Conservation (phyloP, 768 basidiomycete species). For the Multifurca ochricompacta region DNA sequence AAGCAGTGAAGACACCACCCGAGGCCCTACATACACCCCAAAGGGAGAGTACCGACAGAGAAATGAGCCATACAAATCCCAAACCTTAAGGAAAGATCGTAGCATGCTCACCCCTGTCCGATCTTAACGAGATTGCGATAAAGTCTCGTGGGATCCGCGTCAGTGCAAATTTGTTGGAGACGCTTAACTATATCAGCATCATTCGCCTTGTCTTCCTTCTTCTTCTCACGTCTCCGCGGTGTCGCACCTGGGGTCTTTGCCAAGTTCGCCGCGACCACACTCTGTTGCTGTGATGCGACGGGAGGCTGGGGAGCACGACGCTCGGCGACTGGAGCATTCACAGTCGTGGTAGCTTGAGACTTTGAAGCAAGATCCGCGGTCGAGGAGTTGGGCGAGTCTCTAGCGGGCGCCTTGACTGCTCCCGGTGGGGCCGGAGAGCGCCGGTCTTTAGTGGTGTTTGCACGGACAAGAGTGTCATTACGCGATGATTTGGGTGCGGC, state of each 20-base stretch:
- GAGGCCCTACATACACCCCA: slow-evolving; percentile 55
- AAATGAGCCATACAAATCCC: slow-evolving; percentile 7
- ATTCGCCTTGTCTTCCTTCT: slow-evolving; percentile 67
- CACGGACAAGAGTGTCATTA: slow-evolving; percentile 40
- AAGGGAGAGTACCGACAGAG: slow-evolving; percentile 5
- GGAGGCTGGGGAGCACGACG: slow-evolving; percentile 31
- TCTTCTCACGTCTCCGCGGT: slow-evolving; percentile 80
- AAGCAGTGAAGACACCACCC: slow-evolving; percentile 97
- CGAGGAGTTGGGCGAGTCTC: slow-evolving; percentile 15
- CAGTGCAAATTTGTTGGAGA: slow-evolving; percentile 90
- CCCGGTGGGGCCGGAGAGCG: slow-evolving; percentile 34
- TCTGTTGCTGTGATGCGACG: slow-evolving; percentile 43
- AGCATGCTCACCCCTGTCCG: slow-evolving; percentile 78
- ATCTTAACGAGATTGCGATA: slow-evolving; percentile 95
- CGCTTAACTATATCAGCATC: slow-evolving; percentile 89
- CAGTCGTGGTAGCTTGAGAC: background rate
- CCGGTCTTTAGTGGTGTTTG: slow-evolving; percentile 62
- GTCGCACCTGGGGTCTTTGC: slow-evolving; percentile 72
- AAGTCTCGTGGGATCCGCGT: slow-evolving; percentile 91
- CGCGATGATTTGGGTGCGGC: slow-evolving; percentile 39
- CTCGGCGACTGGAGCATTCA: background rate
- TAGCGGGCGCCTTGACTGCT: slow-evolving; percentile 19
- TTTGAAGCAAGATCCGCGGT: slow-evolving; percentile 13
- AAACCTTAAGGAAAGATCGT: background rate
- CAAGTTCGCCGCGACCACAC: slow-evolving; percentile 55